phyloP scores from a whole-genome alignment of 2,329 filamentous ascomycete genomes.

The Tolypocladium nubicola region DNA sequence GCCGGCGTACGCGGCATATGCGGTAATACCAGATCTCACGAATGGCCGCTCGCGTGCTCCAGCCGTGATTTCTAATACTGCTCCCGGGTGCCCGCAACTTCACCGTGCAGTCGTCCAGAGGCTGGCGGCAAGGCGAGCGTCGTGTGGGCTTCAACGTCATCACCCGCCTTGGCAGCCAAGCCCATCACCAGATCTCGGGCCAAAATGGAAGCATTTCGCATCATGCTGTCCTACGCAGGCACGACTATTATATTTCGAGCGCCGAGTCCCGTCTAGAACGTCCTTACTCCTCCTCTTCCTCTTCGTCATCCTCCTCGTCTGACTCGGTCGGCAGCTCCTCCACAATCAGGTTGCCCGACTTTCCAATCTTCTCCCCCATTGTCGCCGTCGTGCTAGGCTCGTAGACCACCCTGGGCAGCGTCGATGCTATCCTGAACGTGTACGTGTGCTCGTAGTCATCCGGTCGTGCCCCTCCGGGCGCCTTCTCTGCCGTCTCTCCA shows the following conservation, averaged over 20 bases:
- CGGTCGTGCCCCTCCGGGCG: conserved; percentile 3
- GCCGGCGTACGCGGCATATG: not conserved
- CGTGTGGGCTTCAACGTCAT: not conserved
- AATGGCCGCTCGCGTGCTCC: not conserved
- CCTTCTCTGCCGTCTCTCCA: conserved; percentile 42
- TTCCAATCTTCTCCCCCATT: conserved; percentile 64
- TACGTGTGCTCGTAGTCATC: conserved; percentile 65
- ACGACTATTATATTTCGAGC: not conserved
- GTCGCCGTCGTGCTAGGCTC: conserved; percentile 55
- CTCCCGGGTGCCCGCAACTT: not conserved
- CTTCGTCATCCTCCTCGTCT: conserved; percentile 22
- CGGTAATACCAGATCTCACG: not conserved
- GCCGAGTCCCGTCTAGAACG: not conserved
- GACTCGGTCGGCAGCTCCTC: conserved; percentile 42
- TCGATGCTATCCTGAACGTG: conserved; percentile 72
- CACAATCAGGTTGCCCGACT: conserved; percentile 81
- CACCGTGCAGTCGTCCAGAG: not conserved
- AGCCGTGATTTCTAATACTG: not conserved
- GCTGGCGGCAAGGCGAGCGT: not conserved
- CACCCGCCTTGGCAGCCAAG: not conserved
- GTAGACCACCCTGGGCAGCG: conserved; percentile 76
- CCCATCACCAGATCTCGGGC: not conserved
- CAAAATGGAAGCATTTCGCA: not conserved
- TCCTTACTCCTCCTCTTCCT: conserved; percentile 5
- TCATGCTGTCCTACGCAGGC: not conserved